These are phyloP conservation scores for Lactarius hatsudake DNA, from an alignment of 768 basidiomycete species.

Conservation along the genomic window DNA sequence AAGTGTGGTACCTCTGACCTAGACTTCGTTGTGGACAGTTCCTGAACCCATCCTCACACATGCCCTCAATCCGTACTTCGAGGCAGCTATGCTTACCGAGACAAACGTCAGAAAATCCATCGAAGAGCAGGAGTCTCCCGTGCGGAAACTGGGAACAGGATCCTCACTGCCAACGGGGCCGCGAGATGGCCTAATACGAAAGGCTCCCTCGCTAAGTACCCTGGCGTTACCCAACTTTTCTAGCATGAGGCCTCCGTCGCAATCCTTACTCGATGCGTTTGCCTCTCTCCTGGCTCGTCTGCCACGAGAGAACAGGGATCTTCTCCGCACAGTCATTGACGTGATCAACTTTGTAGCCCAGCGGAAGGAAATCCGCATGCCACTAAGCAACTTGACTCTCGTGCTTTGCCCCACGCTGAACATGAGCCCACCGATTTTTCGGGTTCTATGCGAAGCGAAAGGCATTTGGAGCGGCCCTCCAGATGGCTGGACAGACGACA, in stretches of 20 bases:
- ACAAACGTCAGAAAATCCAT: conserved; percentile 37
- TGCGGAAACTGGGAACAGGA: conserved; percentile 19
- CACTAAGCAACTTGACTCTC: conserved; percentile 80
- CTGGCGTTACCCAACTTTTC: conserved; percentile 69
- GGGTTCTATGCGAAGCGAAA: conserved; percentile 68
- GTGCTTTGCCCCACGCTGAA: conserved; percentile 86
- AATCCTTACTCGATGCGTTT: conserved; percentile 54
- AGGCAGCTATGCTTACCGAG: conserved; percentile 66
- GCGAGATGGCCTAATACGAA: conserved; percentile 48
- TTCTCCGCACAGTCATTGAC: conserved; percentile 78
- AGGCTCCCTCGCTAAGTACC: conserved; percentile 78
- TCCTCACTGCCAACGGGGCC: conserved; percentile 20
- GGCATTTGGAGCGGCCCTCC: conserved; percentile 55
- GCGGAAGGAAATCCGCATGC: conserved; percentile 84
- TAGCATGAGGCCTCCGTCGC: conserved; percentile 59
- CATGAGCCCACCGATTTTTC: conserved; percentile 71
- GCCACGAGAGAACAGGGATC: conserved; percentile 77
- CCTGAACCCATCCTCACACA: conserved; percentile 84
- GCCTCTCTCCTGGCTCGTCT: conserved; percentile 62
- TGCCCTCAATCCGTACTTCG: conserved; percentile 69
- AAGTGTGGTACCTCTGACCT: conserved; percentile 17
- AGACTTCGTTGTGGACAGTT: conserved; percentile 46
- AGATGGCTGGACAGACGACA: conserved; percentile 23
- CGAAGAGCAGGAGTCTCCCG: conserved; percentile 15
- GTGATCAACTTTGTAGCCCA: conserved; percentile 74